Base-by-base conservation (phyloP, 192 early-diverging fungal genomes). In the Backusella tuberculispora region DNA sequence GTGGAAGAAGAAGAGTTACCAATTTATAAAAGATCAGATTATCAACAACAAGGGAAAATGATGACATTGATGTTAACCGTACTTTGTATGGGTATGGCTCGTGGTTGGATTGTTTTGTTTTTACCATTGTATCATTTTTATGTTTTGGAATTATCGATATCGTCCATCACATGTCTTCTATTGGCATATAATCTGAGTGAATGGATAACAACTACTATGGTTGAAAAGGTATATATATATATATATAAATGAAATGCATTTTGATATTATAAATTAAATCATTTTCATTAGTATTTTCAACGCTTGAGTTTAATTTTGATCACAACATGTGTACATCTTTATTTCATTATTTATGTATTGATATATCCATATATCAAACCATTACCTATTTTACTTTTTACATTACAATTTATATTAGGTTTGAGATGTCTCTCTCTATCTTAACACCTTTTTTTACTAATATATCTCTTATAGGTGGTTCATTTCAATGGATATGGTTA, bases 401-500 rank as follows among this genome's bases (percentile, higher is more conserved):
- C 53, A 12, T 13, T 60, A 26, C 53, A 60, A 26, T 26, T 60
- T 21, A 26, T 60, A 24, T 26, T 60, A 60, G 53, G 53, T 60
- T 26, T n/a, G 5, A 10, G 17, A 1, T 17, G 15, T 15, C 47
- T 50, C 47, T 50, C 15, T n/a, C n/a, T 50, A 50, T 60, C 21
- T 13, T 60, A 6, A 60, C 5, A 4, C 26, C 45, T 43, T 9
- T 43, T 43, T 6, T 43, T 43, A 10, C 42, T 43, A 2, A 34
- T 34, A 34, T 34, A 34, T 34, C 2, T 34, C 29, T 34, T 34
- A 60, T 60, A 60, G 53, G 53, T 1, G 21, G 10, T 24, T 60
- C 53, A 19, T 60, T 60, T 13, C 53, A 60, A 60, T 60, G 53
- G 53, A 60, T 60, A 19, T 60, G 53, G 53, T 26, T 60, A 60